phyloP scores from a whole-genome alignment of 495 filamentous ascomycete genomes.

The Xylaria curta region DNA sequence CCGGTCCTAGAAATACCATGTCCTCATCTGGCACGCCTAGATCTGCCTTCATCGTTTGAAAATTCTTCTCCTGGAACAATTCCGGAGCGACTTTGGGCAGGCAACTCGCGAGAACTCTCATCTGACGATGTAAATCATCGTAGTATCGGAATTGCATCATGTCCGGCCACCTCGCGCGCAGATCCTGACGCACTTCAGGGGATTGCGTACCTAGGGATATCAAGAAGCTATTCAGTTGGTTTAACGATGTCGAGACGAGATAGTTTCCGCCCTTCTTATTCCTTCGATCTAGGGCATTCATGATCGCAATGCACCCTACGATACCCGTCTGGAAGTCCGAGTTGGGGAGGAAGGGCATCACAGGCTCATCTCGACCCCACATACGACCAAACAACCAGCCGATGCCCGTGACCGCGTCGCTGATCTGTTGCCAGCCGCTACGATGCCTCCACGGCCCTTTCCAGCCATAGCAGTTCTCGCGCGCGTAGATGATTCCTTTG shows the following conservation, averaged over 20 bases:
- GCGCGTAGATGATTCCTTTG: constrained; percentile 56
- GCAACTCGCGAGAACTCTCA: constrained; percentile 33
- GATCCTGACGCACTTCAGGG: constrained; percentile 28
- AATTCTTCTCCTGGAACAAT: constrained; percentile 34
- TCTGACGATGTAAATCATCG: constrained; percentile 40
- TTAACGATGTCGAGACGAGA: constrained; percentile 60
- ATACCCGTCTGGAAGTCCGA: constrained; percentile 66
- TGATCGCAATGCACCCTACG: constrained; percentile 61
- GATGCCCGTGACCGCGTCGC: constrained; percentile 56
- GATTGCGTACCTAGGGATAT: constrained; percentile 62
- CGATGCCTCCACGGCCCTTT: constrained; percentile 58
- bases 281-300: constrained; percentile 60
- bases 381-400: constrained; percentile 65
- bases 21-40: constrained; percentile 37
- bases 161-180: constrained; percentile 36
- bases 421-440: constrained; percentile 64
- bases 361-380: constrained; percentile 62
- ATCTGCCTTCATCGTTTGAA: constrained; percentile 32
- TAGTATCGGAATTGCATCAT: constrained; percentile 35
- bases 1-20: constrained; percentile 39
- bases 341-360: constrained; percentile 69
- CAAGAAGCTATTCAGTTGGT: constrained; percentile 66
- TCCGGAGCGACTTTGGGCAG: constrained; percentile 32
- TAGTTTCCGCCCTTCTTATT: constrained; percentile 59
- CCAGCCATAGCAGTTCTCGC: constrained; percentile 66